Percentiles rank a stretch among this genome's conserved stretches.
These are phyloP conservation scores for Paraconiothyrium sp. DNA, from an alignment of 2,329 filamentous ascomycete genomes.

Conservation along the genomic window DNA sequence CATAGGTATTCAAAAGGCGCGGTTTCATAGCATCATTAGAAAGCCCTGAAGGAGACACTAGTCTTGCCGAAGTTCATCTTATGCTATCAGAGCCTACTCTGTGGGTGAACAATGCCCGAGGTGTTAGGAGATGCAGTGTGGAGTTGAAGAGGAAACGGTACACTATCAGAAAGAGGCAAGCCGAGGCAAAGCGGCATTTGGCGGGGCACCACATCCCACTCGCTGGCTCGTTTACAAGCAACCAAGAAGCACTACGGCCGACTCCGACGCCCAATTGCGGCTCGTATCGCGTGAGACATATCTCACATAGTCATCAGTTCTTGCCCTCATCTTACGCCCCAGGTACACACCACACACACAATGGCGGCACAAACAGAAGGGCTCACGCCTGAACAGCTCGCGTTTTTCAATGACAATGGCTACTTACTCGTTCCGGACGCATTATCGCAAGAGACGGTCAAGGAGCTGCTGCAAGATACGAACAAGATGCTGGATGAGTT, in stretches of 20 bases:
- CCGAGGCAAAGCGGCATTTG: constrained; percentile 8
- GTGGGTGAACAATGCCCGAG: background rate
- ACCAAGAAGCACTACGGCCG: constrained; percentile 9
- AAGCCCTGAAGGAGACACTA: no score
- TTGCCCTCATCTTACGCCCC: background rate
- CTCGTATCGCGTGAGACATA: constrained; percentile 3
- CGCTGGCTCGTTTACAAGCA: background rate
- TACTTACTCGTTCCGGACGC: constrained; percentile 88
- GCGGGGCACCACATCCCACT: constrained; percentile 9
- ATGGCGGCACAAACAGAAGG: constrained; percentile 53
- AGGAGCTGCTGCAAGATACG: constrained; percentile 77
- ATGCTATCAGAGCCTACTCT: no score
- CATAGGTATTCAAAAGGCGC: no score
- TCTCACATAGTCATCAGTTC: background rate
- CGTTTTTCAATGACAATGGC: constrained; percentile 80
- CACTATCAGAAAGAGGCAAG: background rate
- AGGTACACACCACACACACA: background rate
- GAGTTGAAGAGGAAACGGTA: background rate
- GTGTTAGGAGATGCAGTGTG: background rate
- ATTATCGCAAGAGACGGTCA: constrained; percentile 71
- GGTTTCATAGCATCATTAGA: no score
- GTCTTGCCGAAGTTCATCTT: no score
- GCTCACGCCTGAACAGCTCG: constrained; percentile 76
- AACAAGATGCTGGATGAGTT: constrained; percentile 77
- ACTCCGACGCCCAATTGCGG: constrained; percentile 8